A percentile compares a stretch with the other conserved stretches of the same genome.
Evolutionary conservation across 768 basidiomycete genomes (phyloP).

Genomic region (Xerocomellus dryophilus): DNA sequence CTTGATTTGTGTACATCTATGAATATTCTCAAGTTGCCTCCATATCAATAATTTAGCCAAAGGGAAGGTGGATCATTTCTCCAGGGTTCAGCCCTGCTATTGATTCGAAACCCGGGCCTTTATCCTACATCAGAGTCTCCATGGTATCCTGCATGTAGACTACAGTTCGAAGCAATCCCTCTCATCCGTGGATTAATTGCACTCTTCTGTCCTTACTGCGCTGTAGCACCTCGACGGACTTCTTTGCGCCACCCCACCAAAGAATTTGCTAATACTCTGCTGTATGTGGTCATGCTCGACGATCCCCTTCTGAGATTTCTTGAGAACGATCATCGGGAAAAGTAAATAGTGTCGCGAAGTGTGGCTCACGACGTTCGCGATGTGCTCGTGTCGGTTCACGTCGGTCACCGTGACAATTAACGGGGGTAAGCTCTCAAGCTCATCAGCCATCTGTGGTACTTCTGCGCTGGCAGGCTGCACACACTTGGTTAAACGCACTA

Average conservation of each 20-base stretch:
- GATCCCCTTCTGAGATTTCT: slow-evolving; percentile 73
- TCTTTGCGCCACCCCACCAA: slow-evolving; percentile 39
- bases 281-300: slow-evolving; percentile 78
- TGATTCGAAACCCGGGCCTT: too few species aligned
- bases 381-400: slow-evolving; percentile 56
- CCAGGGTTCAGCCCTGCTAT: too few species aligned
- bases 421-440: slow-evolving; percentile 29
- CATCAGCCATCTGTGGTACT: slow-evolving; percentile 16
- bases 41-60: too few species aligned
- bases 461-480: slow-evolving; percentile 32
- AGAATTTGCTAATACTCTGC: slow-evolving; percentile 71
- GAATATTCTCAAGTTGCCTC: too few species aligned
- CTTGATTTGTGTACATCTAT: too few species aligned
- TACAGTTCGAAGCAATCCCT: too few species aligned
- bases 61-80: too few species aligned
- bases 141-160: too few species aligned
- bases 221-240: slow-evolving; percentile 9
- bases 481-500: slow-evolving; percentile 2
- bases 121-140: too few species aligned
- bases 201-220: slow-evolving; percentile 7
- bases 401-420: slow-evolving; percentile 47
- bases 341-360: not conserved
- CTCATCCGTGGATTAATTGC: slow-evolving; percentile 9
- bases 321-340: slow-evolving; percentile 22
- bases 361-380: slow-evolving; percentile 50